These are phyloP conservation scores for Neurospora africana DNA, from an alignment of 495 filamentous ascomycete genomes.

Conservation along the genomic window DNA sequence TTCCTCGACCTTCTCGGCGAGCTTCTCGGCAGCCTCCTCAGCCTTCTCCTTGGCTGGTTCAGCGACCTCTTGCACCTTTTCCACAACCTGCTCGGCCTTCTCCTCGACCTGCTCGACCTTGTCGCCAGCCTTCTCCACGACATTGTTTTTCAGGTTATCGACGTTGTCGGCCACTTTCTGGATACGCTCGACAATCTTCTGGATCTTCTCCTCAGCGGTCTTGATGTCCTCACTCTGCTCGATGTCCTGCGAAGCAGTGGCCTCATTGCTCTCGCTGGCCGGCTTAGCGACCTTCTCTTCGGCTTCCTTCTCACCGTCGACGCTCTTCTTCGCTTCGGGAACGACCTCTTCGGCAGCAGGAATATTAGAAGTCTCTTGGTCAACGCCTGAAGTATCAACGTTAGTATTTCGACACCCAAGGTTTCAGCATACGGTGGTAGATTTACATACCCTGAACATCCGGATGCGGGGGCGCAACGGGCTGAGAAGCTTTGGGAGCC, in stretches of 20 bases:
- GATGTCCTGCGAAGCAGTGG: constrained; percentile 21
- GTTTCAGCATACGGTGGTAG: constrained; percentile 27
- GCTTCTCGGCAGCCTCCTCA: neutral
- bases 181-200: neutral
- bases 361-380: constrained; percentile 17
- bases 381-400: constrained; percentile 9
- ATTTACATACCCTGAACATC: constrained; percentile 55
- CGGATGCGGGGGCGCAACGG: constrained; percentile 69
- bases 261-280: constrained; percentile 67
- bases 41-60: constrained; percentile 5
- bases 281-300: constrained; percentile 54
- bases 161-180: neutral
- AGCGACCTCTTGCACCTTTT: neutral
- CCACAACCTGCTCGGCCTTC: neutral
- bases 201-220: neutral
- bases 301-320: constrained; percentile 52
- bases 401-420: constrained; percentile 43
- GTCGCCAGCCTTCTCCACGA: neutral
- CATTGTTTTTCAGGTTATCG: neutral
- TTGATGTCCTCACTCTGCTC: neutral
- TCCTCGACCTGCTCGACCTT: neutral
- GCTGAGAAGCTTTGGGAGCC: constrained; percentile 7
- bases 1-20: neutral
- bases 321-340: constrained; percentile 43
- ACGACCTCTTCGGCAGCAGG: constrained; percentile 31